Percentiles rank a stretch among this genome's conserved stretches.
These are phyloP conservation scores for Seminavis robusta DNA, from an alignment of 108 stramenopile species.

Conservation along the genomic window DNA sequence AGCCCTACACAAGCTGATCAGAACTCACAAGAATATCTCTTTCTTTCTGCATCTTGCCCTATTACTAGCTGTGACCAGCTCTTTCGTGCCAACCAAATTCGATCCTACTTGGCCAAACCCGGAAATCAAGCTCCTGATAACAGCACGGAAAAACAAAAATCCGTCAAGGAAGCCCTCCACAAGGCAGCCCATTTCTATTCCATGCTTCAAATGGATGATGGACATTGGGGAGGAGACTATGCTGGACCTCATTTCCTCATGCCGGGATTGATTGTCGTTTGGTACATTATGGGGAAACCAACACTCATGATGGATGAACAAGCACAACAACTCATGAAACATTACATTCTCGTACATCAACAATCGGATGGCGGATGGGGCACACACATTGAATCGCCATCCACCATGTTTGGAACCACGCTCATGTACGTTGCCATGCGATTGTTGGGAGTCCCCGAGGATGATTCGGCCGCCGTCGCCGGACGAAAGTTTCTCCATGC, in stretches of 20 bases:
- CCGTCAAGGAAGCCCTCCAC: conserved; percentile 48
- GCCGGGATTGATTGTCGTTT: conserved; percentile 92
- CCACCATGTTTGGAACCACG: conserved; percentile 96
- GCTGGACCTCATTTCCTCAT: conserved; percentile 98
- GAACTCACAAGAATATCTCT: too few relatives aligned
- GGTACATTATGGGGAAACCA: conserved; percentile 83
- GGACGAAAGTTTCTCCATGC: conserved; percentile 74
- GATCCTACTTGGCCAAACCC: conserved; percentile 49
- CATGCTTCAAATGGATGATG: conserved; percentile 84
- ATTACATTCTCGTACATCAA: conserved; percentile 92
- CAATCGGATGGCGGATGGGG: conserved; percentile 99
- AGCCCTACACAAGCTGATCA: too few relatives aligned
- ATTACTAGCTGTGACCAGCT: conserved; percentile 45
- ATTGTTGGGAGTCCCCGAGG: conserved; percentile 73
- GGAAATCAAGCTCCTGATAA: conserved; percentile 26
- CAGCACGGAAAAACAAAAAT: conserved; percentile 25
- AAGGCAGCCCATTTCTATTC: conserved; percentile 79
- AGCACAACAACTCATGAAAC: conserved; percentile 66
- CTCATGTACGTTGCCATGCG: conserved; percentile 91
- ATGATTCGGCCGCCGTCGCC: conserved; percentile 39
- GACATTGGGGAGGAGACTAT: conserved; percentile 97
- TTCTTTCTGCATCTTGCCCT: background rate
- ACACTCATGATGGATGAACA: conserved; percentile 51
- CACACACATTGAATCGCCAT: conserved; percentile 95
- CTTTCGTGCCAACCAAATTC: conserved; percentile 79